Percentiles rank a stretch among this genome's conserved stretches.
Conservation (phyloP, 2,329 filamentous ascomycete species). For the Fusarium chlamydosporum region DNA sequence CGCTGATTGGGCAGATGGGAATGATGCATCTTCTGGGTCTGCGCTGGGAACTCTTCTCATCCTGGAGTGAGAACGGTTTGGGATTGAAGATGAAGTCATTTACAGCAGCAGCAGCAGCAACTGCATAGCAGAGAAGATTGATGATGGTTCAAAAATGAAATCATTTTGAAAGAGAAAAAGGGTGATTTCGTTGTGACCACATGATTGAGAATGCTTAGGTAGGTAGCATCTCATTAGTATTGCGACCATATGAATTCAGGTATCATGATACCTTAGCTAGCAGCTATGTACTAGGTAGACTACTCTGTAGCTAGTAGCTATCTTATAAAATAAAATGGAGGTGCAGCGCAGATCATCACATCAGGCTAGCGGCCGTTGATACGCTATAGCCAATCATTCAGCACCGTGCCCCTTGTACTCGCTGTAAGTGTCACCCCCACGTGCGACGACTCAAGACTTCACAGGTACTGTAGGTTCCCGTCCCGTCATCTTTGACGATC, state of each 20-base stretch:
- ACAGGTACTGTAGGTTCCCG: neutral
- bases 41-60: conserved; percentile 29
- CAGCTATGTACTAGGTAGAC: too few species aligned
- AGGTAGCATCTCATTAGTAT: neutral
- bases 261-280: too few species aligned
- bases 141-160: too few species aligned
- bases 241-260: neutral
- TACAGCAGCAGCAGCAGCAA: neutral
- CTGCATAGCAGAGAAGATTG: conserved; percentile 3
- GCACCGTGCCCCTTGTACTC: conserved; percentile 37
- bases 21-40: conserved; percentile 35
- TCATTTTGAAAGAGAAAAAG: neutral
- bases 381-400: conserved; percentile 44
- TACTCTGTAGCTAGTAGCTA: too few species aligned
- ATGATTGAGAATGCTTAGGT: neutral
- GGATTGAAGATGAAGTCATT: conserved; percentile 42
- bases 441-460: conserved; percentile 30
- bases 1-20: conserved; percentile 18
- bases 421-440: conserved; percentile 32
- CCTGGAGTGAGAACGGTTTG: conserved; percentile 27
- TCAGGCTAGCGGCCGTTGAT: conserved; percentile 14
- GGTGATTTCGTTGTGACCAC: neutral
- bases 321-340: too few species aligned
- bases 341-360: conserved; percentile 11
- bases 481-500: neutral